Evolutionary conservation across 202 grass and related monocot species (phyloP), one percentile per base, ranked within the genome.

Genomic region (Eragrostis tef): DNA sequence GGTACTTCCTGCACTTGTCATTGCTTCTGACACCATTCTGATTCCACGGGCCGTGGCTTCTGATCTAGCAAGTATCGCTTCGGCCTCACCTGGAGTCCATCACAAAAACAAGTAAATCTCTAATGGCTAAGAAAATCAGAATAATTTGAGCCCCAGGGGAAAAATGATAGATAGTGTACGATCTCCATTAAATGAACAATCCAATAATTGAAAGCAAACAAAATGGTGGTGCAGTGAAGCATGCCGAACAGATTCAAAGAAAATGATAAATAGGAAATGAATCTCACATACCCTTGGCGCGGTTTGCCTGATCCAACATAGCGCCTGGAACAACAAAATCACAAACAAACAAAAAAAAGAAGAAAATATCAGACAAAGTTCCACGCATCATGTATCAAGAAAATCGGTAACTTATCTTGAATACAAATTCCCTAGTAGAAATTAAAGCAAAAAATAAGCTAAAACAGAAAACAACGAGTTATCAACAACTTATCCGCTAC

Each of bases 281-380:
- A 58, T 26, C 16, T 76, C 56, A 81, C 71, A 62, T 91, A 97
- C 94, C 94, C 87, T 94, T 97, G 11, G 94, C 94, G 13, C 91
- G 93, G 48, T 97, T 97, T 45, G 91, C 80, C 62, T 90, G 88
- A 79, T 97, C 94, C 86, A 90, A 76, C 94, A 92, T 94, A 83
- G 89, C 91, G 24, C 81, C 86, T 88, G 77, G 45, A 56, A 84
- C 29, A 84, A 52, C 31, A 74, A 80, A 88, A 46, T 45, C 34
- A 20, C 31, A n/a, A 60, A 68, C 0, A 16, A 11, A 26, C n/a
- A 25, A 60, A 21, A 2, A 70, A 78, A 87, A 46, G 54, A 31
- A 11, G 29, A 15, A 50, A 74, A 20, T 73, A 76, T 79, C 45
- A 84, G 16, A 67, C 21, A 75, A n/a, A 59, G 29, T 61, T 50